Base-by-base conservation (phyloP, 1,139 yeast genomes). In the Pichia sp. region DNA sequence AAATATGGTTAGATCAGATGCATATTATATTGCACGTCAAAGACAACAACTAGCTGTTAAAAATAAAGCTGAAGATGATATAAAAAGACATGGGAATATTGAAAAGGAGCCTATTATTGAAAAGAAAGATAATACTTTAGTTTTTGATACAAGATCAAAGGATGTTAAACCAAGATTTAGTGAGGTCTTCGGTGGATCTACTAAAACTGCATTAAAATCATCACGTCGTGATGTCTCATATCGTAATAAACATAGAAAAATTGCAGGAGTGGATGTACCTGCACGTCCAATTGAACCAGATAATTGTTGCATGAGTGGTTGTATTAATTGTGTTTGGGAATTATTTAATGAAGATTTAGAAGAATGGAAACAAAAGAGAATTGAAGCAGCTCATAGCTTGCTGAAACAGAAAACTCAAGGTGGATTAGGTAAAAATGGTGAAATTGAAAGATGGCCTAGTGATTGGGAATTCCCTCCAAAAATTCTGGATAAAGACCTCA, bases 251-350 rank as follows among this genome's bases (percentile, higher is more conserved):
- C 43, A 44, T 36, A 54, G 49, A 33, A 47, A 49, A 2, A 79
- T 90, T 6, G 90, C 81, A 0, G 97, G 97, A 0, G 70, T 90
- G 0, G 65, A 64, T 3, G 95, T 92, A 0, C 96, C 96, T 2
- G 79, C 77, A 25, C 76, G 75, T 60, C 98, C 98, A 1, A 72
- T 70, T 5, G 96, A 88, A 59, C 97, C 97, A 2, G 95, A 89
- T 59, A 89, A 90, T 65, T 92, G 98, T 65, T 92, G 98, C 65
- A 89, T 89, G 96, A 83, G 95, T 55, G 98, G 98, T 1, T 92
- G 98, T 65, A 81, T 88, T 39, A 87, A 90, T 66, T 92, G 98
- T 66, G 97, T 92, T 1, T 92, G 97, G 97, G 97, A 90, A 58
- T 69, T 86, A 49, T 92, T 79, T 65, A 83, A 85, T 57, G 97